These are phyloP conservation scores for Gaultheria prostrata DNA, from an alignment of 148 eudicot genomes.

Conservation along the genomic window DNA sequence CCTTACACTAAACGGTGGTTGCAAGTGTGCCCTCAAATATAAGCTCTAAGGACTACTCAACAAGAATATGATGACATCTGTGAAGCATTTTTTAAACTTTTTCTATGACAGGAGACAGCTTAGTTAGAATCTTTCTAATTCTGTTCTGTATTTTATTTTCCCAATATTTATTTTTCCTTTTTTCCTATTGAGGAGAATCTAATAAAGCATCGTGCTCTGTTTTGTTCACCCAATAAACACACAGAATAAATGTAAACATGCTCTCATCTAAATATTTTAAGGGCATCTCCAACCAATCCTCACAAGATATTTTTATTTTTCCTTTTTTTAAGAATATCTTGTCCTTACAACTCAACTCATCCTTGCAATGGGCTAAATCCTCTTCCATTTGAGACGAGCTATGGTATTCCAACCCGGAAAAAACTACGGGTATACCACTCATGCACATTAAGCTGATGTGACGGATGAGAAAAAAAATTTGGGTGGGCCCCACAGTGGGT, in stretches of 20 bases:
- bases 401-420: too few species aligned
- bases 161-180: background rate
- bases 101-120: conserved; percentile 1
- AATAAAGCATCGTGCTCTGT: background rate
- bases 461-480: too few species aligned
- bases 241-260: background rate
- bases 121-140: background rate
- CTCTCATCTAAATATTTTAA: background rate
- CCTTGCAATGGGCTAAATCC: background rate
- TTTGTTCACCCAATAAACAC: background rate
- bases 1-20: background rate
- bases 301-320: too few species aligned
- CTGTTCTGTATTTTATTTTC: background rate
- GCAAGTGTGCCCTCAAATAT: background rate
- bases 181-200: background rate
- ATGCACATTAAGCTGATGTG: too few species aligned
- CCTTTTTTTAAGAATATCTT: background rate
- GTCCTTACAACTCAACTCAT: background rate
- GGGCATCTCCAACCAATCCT: background rate
- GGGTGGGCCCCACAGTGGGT: too few species aligned
- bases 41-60: background rate
- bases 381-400: too few species aligned
- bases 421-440: too few species aligned
- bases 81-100: background rate
- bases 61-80: background rate